Conservation (phyloP, 1,139 yeast species). For the Kodamaea derodonti region DNA sequence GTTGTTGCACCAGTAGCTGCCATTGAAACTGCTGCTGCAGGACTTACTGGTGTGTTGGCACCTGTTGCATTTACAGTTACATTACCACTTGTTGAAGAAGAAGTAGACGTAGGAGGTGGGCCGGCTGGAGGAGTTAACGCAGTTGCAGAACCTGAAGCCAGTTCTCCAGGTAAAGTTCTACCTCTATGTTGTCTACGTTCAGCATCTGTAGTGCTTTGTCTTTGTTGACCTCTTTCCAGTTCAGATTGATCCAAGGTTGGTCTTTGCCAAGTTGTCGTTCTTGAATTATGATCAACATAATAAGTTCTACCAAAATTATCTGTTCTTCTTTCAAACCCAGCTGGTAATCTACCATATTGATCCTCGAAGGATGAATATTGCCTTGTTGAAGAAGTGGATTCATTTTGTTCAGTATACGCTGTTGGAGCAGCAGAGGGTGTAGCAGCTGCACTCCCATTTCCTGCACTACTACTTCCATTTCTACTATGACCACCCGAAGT, state of each 20-base stretch:
- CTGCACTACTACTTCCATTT: slow-evolving; percentile 6
- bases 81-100: slow-evolving; percentile 33
- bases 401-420: slow-evolving; percentile 8
- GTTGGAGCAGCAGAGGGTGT: slow-evolving; percentile 10
- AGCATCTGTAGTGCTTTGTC: slow-evolving; percentile 67
- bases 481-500: slow-evolving; percentile 5
- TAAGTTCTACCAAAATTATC: slow-evolving; percentile 97
- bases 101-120: slow-evolving; percentile 14
- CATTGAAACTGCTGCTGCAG: slow-evolving; percentile 73
- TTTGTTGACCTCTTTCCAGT: slow-evolving; percentile 57
- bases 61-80: slow-evolving; percentile 47
- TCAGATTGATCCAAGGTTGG: slow-evolving; percentile 76
- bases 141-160: slow-evolving; percentile 22
- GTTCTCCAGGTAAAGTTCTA: slow-evolving; percentile 80
- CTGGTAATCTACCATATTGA: slow-evolving; percentile 91
- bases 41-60: slow-evolving; percentile 49
- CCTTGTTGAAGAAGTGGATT: slow-evolving; percentile 28
- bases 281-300: slow-evolving; percentile 94
- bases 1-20: slow-evolving; percentile 91
- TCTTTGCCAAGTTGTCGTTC: slow-evolving; percentile 98
- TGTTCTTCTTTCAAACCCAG: slow-evolving; percentile 99
- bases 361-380: slow-evolving; percentile 93
- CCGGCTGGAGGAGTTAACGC: slow-evolving; percentile 22
- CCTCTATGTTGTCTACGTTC: slow-evolving; percentile 91
- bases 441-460: slow-evolving; percentile 9